Base-by-base conservation (phyloP, 2,329 filamentous ascomycete genomes). In the Ophiobolus disseminans region DNA sequence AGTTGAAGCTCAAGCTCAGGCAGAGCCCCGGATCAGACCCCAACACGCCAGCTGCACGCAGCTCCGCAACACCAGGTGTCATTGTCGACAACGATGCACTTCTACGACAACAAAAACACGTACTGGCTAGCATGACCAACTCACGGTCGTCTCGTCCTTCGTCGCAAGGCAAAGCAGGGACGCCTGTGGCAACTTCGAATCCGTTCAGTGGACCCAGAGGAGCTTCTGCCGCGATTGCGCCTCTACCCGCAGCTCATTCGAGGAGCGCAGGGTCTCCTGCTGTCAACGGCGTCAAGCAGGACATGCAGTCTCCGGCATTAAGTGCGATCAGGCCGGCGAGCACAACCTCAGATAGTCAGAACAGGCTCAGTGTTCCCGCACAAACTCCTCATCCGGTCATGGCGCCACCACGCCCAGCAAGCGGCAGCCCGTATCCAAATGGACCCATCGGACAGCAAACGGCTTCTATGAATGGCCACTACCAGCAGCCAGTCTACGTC, bases 1-100 rank as follows among this genome's bases (percentile, higher is more conserved):
- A 75, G 32, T 86, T 93, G 46, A 92, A 86, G 16, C 82, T 91
- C 44, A 86, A 84, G 75, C 61, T 70, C 26, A 62, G 65, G 45
- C 74, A 80, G 66, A 70, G 74, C 54, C 62, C 72, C 55, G 58
- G 66, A 49, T 72, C 73, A 9, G 65, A 72, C 46, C 62, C 74
- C 1, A 74, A 74, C 45, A 74, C 72, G 0, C 76, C 69, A 57
- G 72, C 40, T 42, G 73, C 57, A 53, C 74, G 68, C 50, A 75
- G 55, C 58, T 74, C 76, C n/a, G 63, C 66, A 11, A 76, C 77
- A 8, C 74, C 78, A 21, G 77, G 79, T 21, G 74, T 82, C 30
- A 77, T 79, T 26, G 76, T 83, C 34, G 82, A 85, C 64, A 79
- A 72, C 32, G 82, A 82, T 53, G 79, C 82, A 7, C 70, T 83